These are phyloP conservation scores for Lachnellula willkommii DNA, from an alignment of 2,329 filamentous ascomycete genomes.

Conservation along the genomic window DNA sequence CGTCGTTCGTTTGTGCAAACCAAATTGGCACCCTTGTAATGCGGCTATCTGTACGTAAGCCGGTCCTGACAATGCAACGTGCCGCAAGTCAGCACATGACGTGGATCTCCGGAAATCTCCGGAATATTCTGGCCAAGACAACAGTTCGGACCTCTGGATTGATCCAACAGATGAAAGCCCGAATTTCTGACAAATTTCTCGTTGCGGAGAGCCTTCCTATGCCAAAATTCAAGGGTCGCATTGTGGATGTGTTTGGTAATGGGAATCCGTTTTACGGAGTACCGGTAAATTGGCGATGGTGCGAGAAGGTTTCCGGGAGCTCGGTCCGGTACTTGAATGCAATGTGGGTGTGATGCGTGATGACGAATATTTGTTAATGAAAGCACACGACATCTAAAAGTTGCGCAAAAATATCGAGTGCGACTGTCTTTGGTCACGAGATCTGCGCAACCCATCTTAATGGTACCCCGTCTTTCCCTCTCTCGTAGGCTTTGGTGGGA, in stretches of 20 bases:
- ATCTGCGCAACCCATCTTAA: conserved; percentile 49
- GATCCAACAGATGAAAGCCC: no score
- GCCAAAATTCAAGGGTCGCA: background rate
- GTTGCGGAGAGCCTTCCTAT: no score
- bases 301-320: background rate
- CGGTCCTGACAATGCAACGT: no score
- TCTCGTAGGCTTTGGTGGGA: conserved; percentile 48
- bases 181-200: no score
- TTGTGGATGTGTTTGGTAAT: background rate
- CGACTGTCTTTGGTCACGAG: background rate
- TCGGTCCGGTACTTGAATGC: background rate
- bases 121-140: background rate
- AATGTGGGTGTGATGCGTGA: background rate
- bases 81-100: no score
- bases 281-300: background rate
- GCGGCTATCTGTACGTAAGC: no score
- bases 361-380: background rate
- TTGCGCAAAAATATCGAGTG: background rate
- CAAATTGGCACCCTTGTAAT: no score
- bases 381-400: background rate
- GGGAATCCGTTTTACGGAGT: background rate
- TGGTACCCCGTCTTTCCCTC: conserved; percentile 54
- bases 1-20: no score
- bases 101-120: background rate
- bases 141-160: no score